phyloP scores from a whole-genome alignment of 768 basidiomycete species.

The Leucocoprinus birnbaumii region DNA sequence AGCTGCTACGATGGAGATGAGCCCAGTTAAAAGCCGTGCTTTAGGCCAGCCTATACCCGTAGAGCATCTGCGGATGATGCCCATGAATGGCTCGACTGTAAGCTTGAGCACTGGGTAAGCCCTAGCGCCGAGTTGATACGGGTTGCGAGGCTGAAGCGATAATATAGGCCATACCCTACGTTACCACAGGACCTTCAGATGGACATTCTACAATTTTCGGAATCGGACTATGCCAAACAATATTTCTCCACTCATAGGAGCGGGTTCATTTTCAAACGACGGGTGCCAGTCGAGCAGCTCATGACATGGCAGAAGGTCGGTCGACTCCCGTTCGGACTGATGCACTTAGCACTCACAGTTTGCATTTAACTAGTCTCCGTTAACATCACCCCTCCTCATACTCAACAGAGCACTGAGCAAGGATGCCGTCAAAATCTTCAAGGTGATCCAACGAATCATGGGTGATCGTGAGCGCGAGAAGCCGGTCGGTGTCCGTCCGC shows the following conservation, averaged over 20 bases:
- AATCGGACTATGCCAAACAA: slow-evolving; percentile 80
- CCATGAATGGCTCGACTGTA: slow-evolving; percentile 27
- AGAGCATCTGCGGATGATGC: slow-evolving; percentile 17
- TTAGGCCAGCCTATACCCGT: slow-evolving; percentile 64
- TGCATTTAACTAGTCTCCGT: slow-evolving; percentile 40
- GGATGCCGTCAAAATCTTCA: slow-evolving; percentile 84
- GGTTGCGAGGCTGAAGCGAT: slow-evolving; percentile 12
- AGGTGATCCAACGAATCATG: slow-evolving; percentile 90
- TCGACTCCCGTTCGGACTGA: not conserved
- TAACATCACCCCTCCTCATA: slow-evolving; percentile 73
- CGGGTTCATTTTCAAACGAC: slow-evolving; percentile 82
- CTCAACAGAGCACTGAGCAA: slow-evolving; percentile 63
- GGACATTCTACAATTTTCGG: slow-evolving; percentile 85
- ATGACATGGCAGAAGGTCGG: slow-evolving; percentile 89
- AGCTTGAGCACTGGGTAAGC: slow-evolving; percentile 68
- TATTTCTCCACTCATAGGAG: slow-evolving; percentile 92
- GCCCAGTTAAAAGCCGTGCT: slow-evolving; percentile 66
- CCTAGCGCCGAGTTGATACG: slow-evolving; percentile 3
- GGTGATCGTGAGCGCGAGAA: slow-evolving; percentile 83
- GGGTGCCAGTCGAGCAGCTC: slow-evolving; percentile 79
- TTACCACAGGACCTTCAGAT: slow-evolving; percentile 78
- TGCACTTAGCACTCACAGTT: not conserved
- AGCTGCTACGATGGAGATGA: slow-evolving; percentile 74
- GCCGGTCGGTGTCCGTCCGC: slow-evolving; percentile 45
- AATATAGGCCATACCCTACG: slow-evolving; percentile 63